Conservation (phyloP, 2,329 filamentous ascomycete genomes). For the Penicillium sp. region DNA sequence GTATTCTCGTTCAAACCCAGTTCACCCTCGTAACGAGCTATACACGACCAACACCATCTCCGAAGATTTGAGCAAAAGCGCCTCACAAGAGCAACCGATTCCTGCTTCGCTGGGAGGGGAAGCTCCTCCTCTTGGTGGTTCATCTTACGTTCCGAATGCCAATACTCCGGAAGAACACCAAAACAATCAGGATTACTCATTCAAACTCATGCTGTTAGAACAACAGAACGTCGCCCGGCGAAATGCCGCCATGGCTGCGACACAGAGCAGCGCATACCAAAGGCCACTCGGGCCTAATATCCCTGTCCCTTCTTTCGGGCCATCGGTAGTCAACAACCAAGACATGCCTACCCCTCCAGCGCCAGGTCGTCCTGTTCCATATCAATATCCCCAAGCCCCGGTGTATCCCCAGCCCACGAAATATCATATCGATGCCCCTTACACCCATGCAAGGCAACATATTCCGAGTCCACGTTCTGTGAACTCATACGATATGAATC, state of each 20-base stretch:
- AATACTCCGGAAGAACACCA: neutral
- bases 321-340: neutral
- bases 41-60: constrained; percentile 2
- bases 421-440: too few relatives aligned
- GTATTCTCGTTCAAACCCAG: neutral
- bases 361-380: neutral
- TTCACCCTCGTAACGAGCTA: neutral
- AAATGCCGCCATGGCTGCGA: neutral
- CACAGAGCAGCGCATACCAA: neutral
- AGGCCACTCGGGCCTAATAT: neutral
- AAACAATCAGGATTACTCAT: neutral
- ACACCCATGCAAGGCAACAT: neutral
- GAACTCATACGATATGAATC: neutral
- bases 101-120: neutral
- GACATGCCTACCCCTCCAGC: too few relatives aligned
- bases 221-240: neutral
- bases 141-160: neutral
- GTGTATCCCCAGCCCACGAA: neutral
- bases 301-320: neutral
- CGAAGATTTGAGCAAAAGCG: neutral
- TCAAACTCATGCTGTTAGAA: neutral
- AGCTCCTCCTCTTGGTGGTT: neutral
- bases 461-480: neutral
- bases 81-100: neutral
- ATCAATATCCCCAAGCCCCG: neutral